Base-by-base conservation (phyloP, 176 grass and related monocot genomes). In the Carex scoparia region DNA sequence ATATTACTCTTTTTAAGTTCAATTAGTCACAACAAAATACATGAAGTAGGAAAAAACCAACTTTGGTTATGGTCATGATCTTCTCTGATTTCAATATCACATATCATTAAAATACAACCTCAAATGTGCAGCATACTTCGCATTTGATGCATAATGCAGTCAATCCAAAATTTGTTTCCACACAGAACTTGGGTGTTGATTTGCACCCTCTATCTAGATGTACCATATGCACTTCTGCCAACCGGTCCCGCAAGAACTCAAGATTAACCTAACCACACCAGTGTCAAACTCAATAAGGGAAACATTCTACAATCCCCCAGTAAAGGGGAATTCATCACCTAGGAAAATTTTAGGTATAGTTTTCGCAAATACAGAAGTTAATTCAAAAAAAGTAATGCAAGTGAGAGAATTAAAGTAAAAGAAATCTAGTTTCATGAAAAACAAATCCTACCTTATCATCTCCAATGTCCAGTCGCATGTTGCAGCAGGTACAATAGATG, bases 131-230 rank as follows among this genome's bases (percentile, higher is more conserved):
- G 72, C 96, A 95, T 86, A 82, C 85, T 85, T 90, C 65, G 31
- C 96, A 98, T 42, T 92, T 88, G 42, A 95, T 94, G 85, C 84
- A 98, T 61, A 98, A 86, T 54, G 96, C 96, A 86, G 86, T 95
- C 30, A 98, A 66, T 61, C 90, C 90, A 85, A 95, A 98, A 81
- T 91, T 95, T 18, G 73, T 79, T 8, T 90, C 86, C 53, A 93
- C 86, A 81, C 89, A 94, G 81, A 95, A 95, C 37, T 89, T 94
- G 5, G 96, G 96, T 48, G 84, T 64, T 61, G 88, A 81, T 92
- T 89, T 95, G 88, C 95, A 98, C 80, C 93, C 95, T 91, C 91
- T 89, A 79, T 98, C 91, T 6, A 90, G 86, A 86, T 98, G 95
- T 4, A 93, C 89, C 33, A 53, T 37, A 65, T 95, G 95, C 12